A percentile compares a stretch with the other conserved stretches of the same genome.
phyloP scores from a whole-genome alignment of 192 early-diverging fungal genomes.

The Coemansia sp. region DNA sequence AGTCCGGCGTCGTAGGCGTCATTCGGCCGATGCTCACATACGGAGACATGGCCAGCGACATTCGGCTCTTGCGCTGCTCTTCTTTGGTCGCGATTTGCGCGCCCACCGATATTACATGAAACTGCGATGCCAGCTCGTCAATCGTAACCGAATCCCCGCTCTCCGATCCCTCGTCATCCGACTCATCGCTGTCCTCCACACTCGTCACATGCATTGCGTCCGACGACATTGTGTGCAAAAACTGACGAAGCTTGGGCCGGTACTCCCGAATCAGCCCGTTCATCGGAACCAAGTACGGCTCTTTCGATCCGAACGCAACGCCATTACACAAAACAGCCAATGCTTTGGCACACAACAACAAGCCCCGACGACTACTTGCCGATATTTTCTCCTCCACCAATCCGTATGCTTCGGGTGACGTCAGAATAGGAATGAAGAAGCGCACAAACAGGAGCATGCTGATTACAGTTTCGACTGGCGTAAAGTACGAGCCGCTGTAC shows the following conservation, averaged over 20 bases:
- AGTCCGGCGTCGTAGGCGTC: slow-evolving; percentile 14
- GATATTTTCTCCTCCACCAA: slow-evolving; percentile 61
- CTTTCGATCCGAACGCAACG: slow-evolving; percentile 89
- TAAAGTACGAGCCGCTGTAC: slow-evolving; percentile 54
- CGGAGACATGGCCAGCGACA: slow-evolving; percentile 33
- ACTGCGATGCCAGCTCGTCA: slow-evolving; percentile 50
- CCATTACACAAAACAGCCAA: slow-evolving; percentile 95
- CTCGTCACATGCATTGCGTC: slow-evolving; percentile 1
- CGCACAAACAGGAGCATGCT: slow-evolving; percentile 88
- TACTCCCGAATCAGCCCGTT: slow-evolving; percentile 86
- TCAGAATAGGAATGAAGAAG: slow-evolving; percentile 92
- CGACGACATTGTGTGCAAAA: slow-evolving; percentile 63
- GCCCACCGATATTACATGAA: slow-evolving; percentile 38
- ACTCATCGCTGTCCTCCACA: neutral
- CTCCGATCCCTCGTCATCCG: slow-evolving; percentile 12
- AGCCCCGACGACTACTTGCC: slow-evolving; percentile 72
- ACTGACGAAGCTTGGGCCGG: slow-evolving; percentile 73
- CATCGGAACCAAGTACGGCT: slow-evolving; percentile 82
- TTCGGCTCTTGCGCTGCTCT: slow-evolving; percentile 48
- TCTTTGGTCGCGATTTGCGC: slow-evolving; percentile 50
- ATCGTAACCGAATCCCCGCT: slow-evolving; percentile 33
- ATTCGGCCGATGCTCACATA: slow-evolving; percentile 17
- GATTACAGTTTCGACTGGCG: slow-evolving; percentile 62
- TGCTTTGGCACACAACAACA: slow-evolving; percentile 87
- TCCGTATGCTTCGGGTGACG: slow-evolving; percentile 80